These are phyloP conservation scores for Orychophragmus violaceus DNA, from an alignment of 345 rosid species.

Conservation along the genomic window DNA sequence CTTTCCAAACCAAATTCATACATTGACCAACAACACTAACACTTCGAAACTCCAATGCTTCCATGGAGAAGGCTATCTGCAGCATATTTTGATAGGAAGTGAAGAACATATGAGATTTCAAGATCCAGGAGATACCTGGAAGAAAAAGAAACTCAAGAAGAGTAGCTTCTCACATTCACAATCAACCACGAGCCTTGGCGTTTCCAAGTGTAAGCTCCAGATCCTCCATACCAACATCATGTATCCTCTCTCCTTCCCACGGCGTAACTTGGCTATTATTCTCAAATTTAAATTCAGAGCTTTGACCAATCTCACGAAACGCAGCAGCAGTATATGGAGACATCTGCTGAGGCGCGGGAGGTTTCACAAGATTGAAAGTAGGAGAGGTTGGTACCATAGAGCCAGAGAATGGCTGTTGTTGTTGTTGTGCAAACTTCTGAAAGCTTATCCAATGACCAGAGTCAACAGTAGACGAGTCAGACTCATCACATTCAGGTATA, in stretches of 20 bases:
- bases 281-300: slow-evolving; percentile 69
- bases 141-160: not conserved
- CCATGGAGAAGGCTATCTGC: slow-evolving; percentile 24
- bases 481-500: slow-evolving; percentile 90
- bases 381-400: slow-evolving; percentile 74
- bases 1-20: slow-evolving; percentile 15
- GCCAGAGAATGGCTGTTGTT: slow-evolving; percentile 33
- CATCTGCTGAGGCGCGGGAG: slow-evolving; percentile 37
- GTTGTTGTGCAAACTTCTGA: slow-evolving; percentile 52
- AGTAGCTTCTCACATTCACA: slow-evolving; percentile 5
- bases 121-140: slow-evolving; percentile 1
- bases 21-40: not conserved
- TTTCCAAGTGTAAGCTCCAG: slow-evolving; percentile 93
- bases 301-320: slow-evolving; percentile 53
- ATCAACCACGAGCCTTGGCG: slow-evolving; percentile 55
- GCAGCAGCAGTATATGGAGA: slow-evolving; percentile 22
- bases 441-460: slow-evolving; percentile 96
- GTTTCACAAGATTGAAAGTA: slow-evolving; percentile 81
- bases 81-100: slow-evolving; percentile 8
- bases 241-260: slow-evolving; percentile 99
- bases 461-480: slow-evolving; percentile 85
- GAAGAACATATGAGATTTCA: slow-evolving; percentile 15
- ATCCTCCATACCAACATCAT: slow-evolving; percentile 86
- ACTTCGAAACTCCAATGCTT: slow-evolving; percentile 15
- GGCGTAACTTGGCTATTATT: slow-evolving; percentile 76